phyloP scores from a whole-genome alignment of 495 filamentous ascomycete genomes.

The Aspergillus incahuasiensis region DNA sequence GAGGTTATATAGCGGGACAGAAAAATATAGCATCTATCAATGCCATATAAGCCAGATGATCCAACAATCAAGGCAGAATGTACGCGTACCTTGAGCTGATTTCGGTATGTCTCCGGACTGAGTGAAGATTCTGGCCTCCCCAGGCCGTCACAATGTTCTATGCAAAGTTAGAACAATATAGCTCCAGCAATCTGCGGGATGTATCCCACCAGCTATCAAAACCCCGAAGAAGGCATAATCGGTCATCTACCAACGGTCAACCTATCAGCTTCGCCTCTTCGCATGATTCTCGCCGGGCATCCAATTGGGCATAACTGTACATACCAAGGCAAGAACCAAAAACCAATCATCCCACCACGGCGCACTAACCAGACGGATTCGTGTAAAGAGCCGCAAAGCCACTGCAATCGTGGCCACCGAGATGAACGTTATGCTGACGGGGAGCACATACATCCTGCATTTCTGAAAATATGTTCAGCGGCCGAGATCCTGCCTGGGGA shows the following conservation, averaged over 20 bases:
- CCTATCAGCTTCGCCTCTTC: neutral
- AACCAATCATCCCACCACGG: slow-evolving; percentile 36
- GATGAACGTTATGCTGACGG: slow-evolving; percentile 22
- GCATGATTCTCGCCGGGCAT: neutral
- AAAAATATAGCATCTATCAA: slow-evolving; percentile 33
- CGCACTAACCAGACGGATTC: slow-evolving; percentile 27
- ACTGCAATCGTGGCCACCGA: slow-evolving; percentile 26
- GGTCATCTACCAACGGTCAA: slow-evolving; percentile 13
- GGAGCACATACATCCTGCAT: slow-evolving; percentile 20
- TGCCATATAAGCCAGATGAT: no score
- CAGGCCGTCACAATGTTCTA: slow-evolving; percentile 18
- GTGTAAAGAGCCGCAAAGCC: slow-evolving; percentile 28
- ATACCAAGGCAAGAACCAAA: slow-evolving; percentile 30
- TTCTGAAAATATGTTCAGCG: neutral
- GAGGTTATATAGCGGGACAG: slow-evolving; percentile 39
- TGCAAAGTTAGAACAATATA: neutral
- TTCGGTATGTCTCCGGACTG: neutral
- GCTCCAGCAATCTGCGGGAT: neutral
- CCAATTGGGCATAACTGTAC: neutral
- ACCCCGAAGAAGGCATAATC: slow-evolving; percentile 24
- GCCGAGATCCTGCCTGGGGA: neutral
- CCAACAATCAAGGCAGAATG: neutral
- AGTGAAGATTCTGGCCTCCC: slow-evolving; percentile 6
- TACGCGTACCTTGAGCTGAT: slow-evolving; percentile 17
- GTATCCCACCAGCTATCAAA: slow-evolving; percentile 25